Conservation (phyloP, 441 rosid species). For the Daphne laureola region DNA sequence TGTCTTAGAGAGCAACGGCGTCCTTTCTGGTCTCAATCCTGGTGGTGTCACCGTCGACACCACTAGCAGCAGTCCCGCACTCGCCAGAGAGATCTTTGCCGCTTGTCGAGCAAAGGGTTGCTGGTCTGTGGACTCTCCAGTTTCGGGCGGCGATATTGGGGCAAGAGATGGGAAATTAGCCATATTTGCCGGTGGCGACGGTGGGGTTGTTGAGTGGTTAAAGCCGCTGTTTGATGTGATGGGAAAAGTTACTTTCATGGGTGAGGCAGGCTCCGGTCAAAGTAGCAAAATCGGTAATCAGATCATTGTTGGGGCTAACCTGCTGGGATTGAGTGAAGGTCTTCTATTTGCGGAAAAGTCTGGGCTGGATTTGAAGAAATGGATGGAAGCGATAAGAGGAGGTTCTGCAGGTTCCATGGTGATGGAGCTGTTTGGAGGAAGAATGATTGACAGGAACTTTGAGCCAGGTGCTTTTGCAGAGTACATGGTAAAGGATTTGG, state of each 20-base stretch:
- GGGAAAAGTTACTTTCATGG: slow-evolving; percentile 64
- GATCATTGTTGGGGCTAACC: slow-evolving; percentile 54
- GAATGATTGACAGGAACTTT: slow-evolving; percentile 56
- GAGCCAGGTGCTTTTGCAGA: slow-evolving; percentile 64
- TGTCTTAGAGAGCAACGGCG: slow-evolving; percentile 39
- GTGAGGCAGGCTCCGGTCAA: slow-evolving; percentile 70
- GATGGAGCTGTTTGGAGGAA: slow-evolving; percentile 63
- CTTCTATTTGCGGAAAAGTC: slow-evolving; percentile 54
- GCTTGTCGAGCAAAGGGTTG: slow-evolving; percentile 39
- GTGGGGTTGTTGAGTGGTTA: slow-evolving; percentile 48
- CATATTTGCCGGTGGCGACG: slow-evolving; percentile 62
- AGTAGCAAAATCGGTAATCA: slow-evolving; percentile 77
- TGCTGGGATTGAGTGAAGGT: slow-evolving; percentile 75
- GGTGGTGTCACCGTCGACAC: slow-evolving; percentile 56
- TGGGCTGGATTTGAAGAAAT: slow-evolving; percentile 45
- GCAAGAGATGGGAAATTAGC: slow-evolving; percentile 62
- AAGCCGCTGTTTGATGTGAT: slow-evolving; percentile 42
- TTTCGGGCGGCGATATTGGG: slow-evolving; percentile 67
- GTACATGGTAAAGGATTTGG: slow-evolving; percentile 83
- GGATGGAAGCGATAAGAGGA: slow-evolving; percentile 37
- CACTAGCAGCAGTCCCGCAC: slow-evolving; percentile 59
- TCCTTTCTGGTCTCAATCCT: slow-evolving; percentile 49
- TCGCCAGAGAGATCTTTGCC: slow-evolving; percentile 51
- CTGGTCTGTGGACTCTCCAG: slow-evolving; percentile 72
- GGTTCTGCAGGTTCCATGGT: slow-evolving; percentile 68